Evolutionary conservation across 768 basidiomycete species (phyloP), one percentile per base, ranked within the genome.

Genomic region (Mrakia blollopis): DNA sequence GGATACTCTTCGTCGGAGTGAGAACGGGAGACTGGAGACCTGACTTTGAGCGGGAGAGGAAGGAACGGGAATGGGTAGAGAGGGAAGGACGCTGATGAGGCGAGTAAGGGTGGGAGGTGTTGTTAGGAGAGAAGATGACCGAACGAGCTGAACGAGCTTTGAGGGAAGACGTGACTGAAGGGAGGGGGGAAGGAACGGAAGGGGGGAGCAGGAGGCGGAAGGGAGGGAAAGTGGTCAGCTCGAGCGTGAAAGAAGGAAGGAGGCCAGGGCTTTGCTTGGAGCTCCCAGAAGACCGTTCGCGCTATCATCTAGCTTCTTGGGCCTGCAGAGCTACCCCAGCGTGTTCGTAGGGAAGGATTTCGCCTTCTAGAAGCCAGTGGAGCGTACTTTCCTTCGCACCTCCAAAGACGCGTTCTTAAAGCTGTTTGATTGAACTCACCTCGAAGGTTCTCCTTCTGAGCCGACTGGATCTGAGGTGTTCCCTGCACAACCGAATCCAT

Each of bases 61-160:
- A 41, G 60, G 69, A 41, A 8, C 76, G 71, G n/a, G 76, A 57
- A 30, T 61, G 69, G 52, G 57, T 39, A 32, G 76, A 72, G 32
- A 71, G 62, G 1, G 70, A 60, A 13, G 71, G 76, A 18, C 76
- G 71, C 11, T 50, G 41, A 32, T 47, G 9, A 0, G 72, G 52
- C 6, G 52, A 50, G 35, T 73, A 72, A 16, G 63, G 47, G 37
- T 77, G 72, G 2, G 39, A 35, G 8, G 60, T 72, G 50, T 72
- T 72, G 63, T 73, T 44, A 21, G 76, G 72, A 4, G 76, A 77
- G 72, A 77, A 77, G 71, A 77, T 63, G 76, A 77, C 76, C n/a
- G 61, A 62, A 1, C 73, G 73, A 47, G 65, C 37, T 9, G 37
- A 39, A 18, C 65, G 65, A 68, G 65, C 65, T 37, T 68, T 68